Conservation (phyloP, 2,329 filamentous ascomycete species). For the Pezicula neosporulosa region DNA sequence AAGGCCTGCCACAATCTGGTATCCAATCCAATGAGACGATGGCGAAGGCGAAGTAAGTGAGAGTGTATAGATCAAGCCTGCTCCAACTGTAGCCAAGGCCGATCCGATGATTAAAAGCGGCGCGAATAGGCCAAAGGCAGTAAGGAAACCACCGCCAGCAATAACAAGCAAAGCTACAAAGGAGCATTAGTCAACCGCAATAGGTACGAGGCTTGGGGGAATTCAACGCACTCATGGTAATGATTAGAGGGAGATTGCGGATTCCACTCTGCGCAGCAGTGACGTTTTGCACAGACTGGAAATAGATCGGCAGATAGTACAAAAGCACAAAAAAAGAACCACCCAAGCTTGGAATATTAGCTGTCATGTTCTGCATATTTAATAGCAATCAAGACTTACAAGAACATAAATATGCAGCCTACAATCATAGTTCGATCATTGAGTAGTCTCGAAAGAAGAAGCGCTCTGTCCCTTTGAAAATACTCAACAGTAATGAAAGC, state of each 20-base stretch:
- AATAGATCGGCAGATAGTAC: too few species aligned
- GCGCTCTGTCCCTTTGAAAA: slow-evolving; percentile 43
- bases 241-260: too few species aligned
- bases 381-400: too few species aligned
- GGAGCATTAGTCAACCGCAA: slow-evolving; percentile 38
- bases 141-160: slow-evolving; percentile 35
- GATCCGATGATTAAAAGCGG: slow-evolving; percentile 43
- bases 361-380: too few species aligned
- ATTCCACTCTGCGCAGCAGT: too few species aligned
- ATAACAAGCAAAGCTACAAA: slow-evolving; percentile 39
- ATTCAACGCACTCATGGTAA: too few species aligned
- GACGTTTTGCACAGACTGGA: too few species aligned
- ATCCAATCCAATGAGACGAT: slow-evolving; percentile 47
- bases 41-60: slow-evolving; percentile 39
- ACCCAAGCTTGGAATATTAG: too few species aligned
- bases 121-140: slow-evolving; percentile 37
- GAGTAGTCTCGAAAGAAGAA: slow-evolving; percentile 30
- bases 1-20: slow-evolving; percentile 46
- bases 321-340: too few species aligned
- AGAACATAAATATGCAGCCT: too few species aligned
- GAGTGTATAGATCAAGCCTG: slow-evolving; percentile 39
- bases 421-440: too few species aligned
- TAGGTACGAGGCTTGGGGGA: slow-evolving; percentile 32
- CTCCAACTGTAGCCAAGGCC: slow-evolving; percentile 37
- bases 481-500: slow-evolving; percentile 36